Percentiles rank a stretch among this genome's conserved stretches.
Evolutionary conservation across 2,329 filamentous ascomycete species (phyloP).

Genomic region (Cordyceps tenuipes): DNA sequence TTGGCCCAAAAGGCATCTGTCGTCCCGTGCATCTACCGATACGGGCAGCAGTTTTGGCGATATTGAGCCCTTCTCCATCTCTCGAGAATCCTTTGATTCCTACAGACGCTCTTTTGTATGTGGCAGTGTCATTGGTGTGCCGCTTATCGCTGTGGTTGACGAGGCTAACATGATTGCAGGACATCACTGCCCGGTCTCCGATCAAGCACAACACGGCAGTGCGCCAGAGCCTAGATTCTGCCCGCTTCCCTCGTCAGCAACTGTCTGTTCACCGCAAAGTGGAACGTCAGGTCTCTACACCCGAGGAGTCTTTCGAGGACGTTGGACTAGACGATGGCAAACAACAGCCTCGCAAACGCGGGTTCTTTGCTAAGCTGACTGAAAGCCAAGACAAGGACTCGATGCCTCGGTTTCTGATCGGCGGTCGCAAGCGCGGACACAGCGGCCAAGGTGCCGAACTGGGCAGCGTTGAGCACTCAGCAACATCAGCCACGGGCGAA

Average conservation of each 20-base stretch:
- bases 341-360: constrained; percentile 43
- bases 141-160: not conserved
- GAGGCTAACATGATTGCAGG: constrained; percentile 41
- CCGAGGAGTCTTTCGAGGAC: constrained; percentile 81
- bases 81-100: constrained; percentile 92
- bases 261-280: constrained; percentile 52
- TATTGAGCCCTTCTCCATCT: constrained; percentile 91
- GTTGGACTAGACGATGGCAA: constrained; percentile 76
- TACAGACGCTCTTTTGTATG: constrained; percentile 91
- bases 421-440: constrained; percentile 61
- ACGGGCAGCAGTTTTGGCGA: constrained; percentile 60
- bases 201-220: constrained; percentile 52
- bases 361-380: constrained; percentile 71
- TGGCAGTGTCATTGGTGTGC: not conserved
- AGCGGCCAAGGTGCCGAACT: constrained; percentile 63
- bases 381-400: constrained; percentile 39
- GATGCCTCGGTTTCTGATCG: constrained; percentile 55
- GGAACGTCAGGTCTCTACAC: constrained; percentile 53
- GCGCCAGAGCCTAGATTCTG: constrained; percentile 75
- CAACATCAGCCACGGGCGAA: constrained; percentile 13
- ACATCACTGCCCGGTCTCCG: constrained; percentile 83
- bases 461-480: constrained; percentile 47
- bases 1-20: constrained; percentile 55
- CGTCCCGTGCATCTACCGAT: constrained; percentile 46
- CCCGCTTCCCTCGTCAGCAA: constrained; percentile 53